Conservation (phyloP, 2,329 filamentous ascomycete genomes). For the Epicoccum sorghinum region DNA sequence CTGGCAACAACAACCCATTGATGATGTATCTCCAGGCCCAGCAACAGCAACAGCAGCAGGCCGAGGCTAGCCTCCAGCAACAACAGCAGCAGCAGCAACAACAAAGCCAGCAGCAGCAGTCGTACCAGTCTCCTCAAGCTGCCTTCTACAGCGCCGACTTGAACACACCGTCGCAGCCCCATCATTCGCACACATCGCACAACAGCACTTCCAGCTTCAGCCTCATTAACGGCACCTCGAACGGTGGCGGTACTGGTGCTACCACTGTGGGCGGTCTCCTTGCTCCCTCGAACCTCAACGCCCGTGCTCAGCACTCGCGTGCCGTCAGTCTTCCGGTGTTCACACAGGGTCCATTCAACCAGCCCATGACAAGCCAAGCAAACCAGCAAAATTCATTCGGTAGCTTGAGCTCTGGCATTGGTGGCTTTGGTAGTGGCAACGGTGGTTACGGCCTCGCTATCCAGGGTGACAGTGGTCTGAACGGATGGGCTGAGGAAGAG, state of each 20-base stretch:
- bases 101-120: conserved; percentile 41
- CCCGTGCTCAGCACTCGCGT: conserved; percentile 70
- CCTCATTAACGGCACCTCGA: conserved; percentile 52
- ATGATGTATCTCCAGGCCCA: conserved; percentile 88
- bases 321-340: conserved; percentile 86
- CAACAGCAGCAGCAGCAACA: conserved; percentile 38
- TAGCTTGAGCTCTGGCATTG: conserved; percentile 64
- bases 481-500: conserved; percentile 70
- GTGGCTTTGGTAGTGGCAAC: conserved; percentile 61
- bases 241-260: conserved; percentile 56
- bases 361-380: conserved; percentile 46
- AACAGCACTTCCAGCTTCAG: conserved; percentile 59
- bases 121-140: conserved; percentile 76
- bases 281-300: conserved; percentile 69
- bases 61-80: conserved; percentile 44
- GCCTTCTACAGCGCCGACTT: conserved; percentile 75
- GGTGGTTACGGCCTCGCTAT: conserved; percentile 65
- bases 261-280: conserved; percentile 79
- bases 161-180: conserved; percentile 66
- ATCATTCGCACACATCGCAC: conserved; percentile 64
- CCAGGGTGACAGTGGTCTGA: conserved; percentile 62
- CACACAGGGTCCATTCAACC: conserved; percentile 63
- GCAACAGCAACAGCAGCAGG: conserved; percentile 53
- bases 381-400: conserved; percentile 58
- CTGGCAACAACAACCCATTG: conserved; percentile 80